These are phyloP conservation scores for Usnea hakonensis DNA, from an alignment of 495 filamentous ascomycete species.

Conservation along the genomic window DNA sequence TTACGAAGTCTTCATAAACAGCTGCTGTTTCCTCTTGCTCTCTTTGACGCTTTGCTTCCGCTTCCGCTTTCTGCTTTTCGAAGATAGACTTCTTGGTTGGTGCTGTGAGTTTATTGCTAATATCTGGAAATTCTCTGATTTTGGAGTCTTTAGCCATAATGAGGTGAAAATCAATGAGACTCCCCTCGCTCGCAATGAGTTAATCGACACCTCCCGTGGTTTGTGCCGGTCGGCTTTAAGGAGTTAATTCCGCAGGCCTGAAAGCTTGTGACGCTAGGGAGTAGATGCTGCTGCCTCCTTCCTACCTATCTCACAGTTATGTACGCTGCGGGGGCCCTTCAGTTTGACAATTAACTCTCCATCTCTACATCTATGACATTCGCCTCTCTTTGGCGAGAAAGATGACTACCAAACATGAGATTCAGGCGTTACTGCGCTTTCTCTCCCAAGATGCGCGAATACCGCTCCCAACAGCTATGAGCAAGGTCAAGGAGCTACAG, in stretches of 20 bases:
- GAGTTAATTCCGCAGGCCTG: too few species aligned
- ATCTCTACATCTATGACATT: neutral
- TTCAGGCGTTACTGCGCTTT: slow-evolving; percentile 68
- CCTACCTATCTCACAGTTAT: neutral
- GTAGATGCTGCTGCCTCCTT: neutral
- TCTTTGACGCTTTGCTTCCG: slow-evolving; percentile 79
- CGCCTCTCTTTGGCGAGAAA: neutral
- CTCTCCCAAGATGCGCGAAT: slow-evolving; percentile 66
- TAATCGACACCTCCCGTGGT: neutral
- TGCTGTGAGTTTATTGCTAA: slow-evolving; percentile 73
- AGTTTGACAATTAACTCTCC: neutral
- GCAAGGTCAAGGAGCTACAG: slow-evolving; percentile 60
- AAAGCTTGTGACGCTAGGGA: too few species aligned
- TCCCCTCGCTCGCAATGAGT: too few species aligned
- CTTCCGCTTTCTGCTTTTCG: slow-evolving; percentile 87
- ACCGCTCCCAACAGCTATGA: slow-evolving; percentile 61
- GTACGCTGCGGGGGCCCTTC: too few species aligned
- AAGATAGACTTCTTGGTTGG: slow-evolving; percentile 84
- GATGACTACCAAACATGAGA: slow-evolving; percentile 39
- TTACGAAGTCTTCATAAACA: slow-evolving; percentile 83
- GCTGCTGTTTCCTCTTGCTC: slow-evolving; percentile 87
- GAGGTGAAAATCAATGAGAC: neutral
- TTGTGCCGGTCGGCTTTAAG: neutral
- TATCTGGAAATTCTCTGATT: slow-evolving; percentile 67
- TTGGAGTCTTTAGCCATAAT: slow-evolving; percentile 40